Evolutionary conservation across 1,139 yeast species (phyloP), one percentile per base, ranked within the genome.

Genomic region (Diutina scorzettiae): DNA sequence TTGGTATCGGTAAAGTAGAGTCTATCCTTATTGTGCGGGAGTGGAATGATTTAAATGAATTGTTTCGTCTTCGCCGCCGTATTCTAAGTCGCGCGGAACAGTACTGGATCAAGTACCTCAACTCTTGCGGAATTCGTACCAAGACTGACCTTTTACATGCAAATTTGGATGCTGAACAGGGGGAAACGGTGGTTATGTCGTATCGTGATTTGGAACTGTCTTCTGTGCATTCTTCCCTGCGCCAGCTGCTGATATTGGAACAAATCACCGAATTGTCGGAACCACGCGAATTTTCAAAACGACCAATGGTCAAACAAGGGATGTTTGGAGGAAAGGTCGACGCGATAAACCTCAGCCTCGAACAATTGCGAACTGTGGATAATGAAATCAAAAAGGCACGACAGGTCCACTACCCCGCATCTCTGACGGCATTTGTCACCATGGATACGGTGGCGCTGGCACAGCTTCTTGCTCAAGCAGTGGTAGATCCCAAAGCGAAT

Each of bases 391-490:
- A 8, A 4, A 19, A 25, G 17, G 40, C 40, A 11, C 40, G 40
- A 8, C 40, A 24, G 20, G 12, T 18, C 5, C 24, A 24, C 9
- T 37, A 37, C 24, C 40, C 40, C 2, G 21, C 40, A 23, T 23
- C 28, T 0, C 78, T 85, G 8, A 74, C 85, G 8, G 91, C 91
- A 0, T 82, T 82, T 53, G 73, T 82, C 5, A 82, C 91, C 1
- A 81, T 82, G 91, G 86, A 81, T 49, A 76, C 86, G 0, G 91
- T 81, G 1, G 91, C 91, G 0, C 76, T 83, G 40, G 91, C 91
- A 0, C 93, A 82, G 58, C 81, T 81, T 85, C 83, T 85, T 2
- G 91, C 91, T 0, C 93, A 82, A 53, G 82, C 91, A 0, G 83
- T 82, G 0, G 58, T 82, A 43, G 91, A 82, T 53, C 91, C 91